Percentiles rank a stretch among this genome's conserved stretches.
Conservation (phyloP, 176 grass and related monocot genomes). For the Oryza meridionalis region DNA sequence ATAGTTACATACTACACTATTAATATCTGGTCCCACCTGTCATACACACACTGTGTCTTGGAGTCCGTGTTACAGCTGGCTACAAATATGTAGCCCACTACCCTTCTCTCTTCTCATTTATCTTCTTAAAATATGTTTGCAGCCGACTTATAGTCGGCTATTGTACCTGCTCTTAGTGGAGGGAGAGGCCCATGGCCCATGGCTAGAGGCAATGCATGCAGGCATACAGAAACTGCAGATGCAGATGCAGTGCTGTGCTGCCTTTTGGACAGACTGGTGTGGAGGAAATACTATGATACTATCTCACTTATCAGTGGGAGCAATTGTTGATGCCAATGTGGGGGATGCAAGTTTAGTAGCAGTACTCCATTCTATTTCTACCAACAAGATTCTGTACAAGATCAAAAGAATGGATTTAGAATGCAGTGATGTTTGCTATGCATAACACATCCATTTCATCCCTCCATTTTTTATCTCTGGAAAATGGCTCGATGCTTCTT, state of each 20-base stretch:
- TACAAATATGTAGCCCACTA: too few species aligned
- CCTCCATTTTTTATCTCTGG: not conserved
- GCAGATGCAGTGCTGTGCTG: not conserved
- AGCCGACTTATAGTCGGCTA: too few species aligned
- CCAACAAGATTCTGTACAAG: constrained; percentile 19
- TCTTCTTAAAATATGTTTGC: too few species aligned
- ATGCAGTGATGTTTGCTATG: not conserved
- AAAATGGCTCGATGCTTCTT: not conserved
- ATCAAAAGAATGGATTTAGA: constrained; percentile 13
- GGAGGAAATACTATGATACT: constrained; percentile 25
- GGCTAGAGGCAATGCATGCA: constrained; percentile 2
- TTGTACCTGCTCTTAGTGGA: too few species aligned
- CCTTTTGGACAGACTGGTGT: constrained; percentile 25
- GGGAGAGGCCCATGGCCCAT: constrained; percentile 23
- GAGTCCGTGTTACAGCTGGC: too few species aligned
- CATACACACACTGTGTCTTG: too few species aligned
- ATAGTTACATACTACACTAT: too few species aligned
- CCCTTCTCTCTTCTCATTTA: too few species aligned
- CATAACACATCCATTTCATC: constrained; percentile 10
- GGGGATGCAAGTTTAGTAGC: not conserved
- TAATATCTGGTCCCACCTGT: too few species aligned
- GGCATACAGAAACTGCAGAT: not conserved
- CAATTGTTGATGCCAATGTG: constrained; percentile 38
- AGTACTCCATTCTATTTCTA: not conserved
- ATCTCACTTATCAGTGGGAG: constrained; percentile 28